phyloP scores from a whole-genome alignment of 2,329 filamentous ascomycete genomes.

The Grosmannia serpens region DNA sequence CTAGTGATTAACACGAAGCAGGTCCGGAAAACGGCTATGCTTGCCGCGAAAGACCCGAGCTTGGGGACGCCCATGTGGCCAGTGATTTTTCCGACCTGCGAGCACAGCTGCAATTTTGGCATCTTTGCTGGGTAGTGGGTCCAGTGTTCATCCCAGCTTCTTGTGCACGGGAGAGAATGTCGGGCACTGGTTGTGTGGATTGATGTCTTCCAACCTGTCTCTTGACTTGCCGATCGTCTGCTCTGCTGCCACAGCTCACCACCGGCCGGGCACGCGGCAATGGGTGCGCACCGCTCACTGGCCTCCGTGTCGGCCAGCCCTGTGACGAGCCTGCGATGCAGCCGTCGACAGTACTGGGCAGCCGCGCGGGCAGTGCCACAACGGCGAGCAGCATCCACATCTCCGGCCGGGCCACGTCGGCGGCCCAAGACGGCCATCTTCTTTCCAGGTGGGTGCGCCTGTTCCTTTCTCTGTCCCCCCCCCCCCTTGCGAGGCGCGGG shows the following conservation, averaged over 20 bases:
- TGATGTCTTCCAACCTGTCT: not conserved
- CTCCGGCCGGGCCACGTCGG: not conserved
- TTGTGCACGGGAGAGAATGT: not conserved
- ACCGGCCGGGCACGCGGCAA: not conserved
- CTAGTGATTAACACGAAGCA: not conserved
- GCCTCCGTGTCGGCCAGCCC: too few relatives aligned
- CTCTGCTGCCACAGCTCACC: too few relatives aligned
- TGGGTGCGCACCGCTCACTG: not conserved
- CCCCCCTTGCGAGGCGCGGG: too few relatives aligned
- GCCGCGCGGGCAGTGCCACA: not conserved
- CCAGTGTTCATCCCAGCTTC: not conserved
- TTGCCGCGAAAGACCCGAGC: not conserved
- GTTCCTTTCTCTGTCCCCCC: not conserved
- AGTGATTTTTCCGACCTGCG: not conserved
- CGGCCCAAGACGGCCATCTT: slow-evolving; percentile 42
- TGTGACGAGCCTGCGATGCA: not conserved
- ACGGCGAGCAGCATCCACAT: not conserved
- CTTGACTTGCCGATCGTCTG: not conserved
- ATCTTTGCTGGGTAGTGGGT: not conserved
- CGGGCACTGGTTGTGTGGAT: not conserved
- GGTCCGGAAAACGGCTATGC: not conserved
- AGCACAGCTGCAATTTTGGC: not conserved
- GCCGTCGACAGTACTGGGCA: not conserved
- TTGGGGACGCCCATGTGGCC: not conserved
- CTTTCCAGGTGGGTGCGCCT: slow-evolving; percentile 37